phyloP scores from a whole-genome alignment of 345 rosid species.

The Trapa incisa region DNA sequence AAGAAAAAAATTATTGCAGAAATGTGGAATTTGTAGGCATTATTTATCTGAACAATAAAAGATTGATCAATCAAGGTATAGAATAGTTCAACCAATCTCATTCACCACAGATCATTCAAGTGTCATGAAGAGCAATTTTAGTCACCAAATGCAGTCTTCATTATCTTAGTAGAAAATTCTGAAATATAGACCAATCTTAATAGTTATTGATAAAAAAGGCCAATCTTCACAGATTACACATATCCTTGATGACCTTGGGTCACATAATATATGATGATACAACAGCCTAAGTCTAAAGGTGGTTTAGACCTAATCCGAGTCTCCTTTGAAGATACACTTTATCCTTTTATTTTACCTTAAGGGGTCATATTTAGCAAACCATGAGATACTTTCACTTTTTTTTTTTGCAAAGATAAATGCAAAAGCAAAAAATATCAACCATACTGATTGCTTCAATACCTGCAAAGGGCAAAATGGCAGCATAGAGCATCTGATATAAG shows the following conservation, averaged over 20 bases:
- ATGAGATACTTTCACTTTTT: neutral
- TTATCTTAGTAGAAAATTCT: neutral
- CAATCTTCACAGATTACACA: no score
- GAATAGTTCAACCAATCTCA: neutral
- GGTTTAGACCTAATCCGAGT: no score
- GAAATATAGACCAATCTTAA: no score
- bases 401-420: neutral
- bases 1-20: slow-evolving; percentile 36
- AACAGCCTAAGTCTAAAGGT: no score
- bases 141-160: neutral
- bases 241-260: no score
- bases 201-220: no score
- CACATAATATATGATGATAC: no score
- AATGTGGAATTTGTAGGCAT: slow-evolving; percentile 18
- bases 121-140: neutral
- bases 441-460: slow-evolving; percentile 17
- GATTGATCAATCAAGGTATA: neutral
- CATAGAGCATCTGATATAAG: slow-evolving; percentile 47
- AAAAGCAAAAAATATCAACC: neutral
- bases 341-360: neutral
- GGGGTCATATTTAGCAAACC: neutral
- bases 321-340: no score
- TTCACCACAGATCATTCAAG: neutral
- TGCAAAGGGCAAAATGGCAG: slow-evolving; percentile 72
- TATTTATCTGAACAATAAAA: neutral